Percentiles rank a stretch among this genome's conserved stretches.
Conservation (phyloP, 2,329 filamentous ascomycete genomes). For the Trichoderma lentiforme region DNA sequence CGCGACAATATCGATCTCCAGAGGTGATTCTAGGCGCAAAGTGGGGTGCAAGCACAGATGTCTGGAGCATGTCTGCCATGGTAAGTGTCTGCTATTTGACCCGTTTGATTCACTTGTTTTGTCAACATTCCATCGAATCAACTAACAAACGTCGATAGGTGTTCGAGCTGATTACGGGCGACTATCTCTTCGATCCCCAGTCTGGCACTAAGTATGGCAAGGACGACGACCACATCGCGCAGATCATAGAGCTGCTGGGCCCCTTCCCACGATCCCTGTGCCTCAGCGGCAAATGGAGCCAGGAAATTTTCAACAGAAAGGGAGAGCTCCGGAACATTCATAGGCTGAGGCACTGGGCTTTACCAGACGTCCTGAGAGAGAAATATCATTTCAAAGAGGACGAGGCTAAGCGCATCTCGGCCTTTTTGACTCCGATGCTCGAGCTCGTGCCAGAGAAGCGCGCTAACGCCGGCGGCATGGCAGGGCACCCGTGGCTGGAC, state of each 20-base stretch:
- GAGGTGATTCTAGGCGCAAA: constrained; percentile 96
- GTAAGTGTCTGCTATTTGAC: constrained; percentile 49
- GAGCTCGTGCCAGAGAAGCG: constrained; percentile 83
- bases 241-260: constrained; percentile 95
- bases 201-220: constrained; percentile 99
- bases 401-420: constrained; percentile 71
- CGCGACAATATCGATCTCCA: constrained; percentile 91
- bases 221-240: constrained; percentile 97
- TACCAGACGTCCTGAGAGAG: constrained; percentile 87
- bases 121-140: background rate
- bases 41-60: constrained; percentile 98
- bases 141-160: constrained; percentile 53
- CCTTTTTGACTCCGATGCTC: constrained; percentile 87
- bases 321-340: constrained; percentile 98
- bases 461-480: constrained; percentile 95
- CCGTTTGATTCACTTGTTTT: background rate
- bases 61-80: constrained; percentile 99
- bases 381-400: constrained; percentile 93
- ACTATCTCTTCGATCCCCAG: constrained; percentile 97
- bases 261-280: constrained; percentile 90
- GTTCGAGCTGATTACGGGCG: constrained; percentile 95
- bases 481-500: constrained; percentile 75
- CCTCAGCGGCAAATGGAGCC: constrained; percentile 91
- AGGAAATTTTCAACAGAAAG: constrained; percentile 98
- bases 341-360: constrained; percentile 89